Conservation (phyloP, 495 filamentous ascomycete genomes). For the Thermothielavioides terrestris region DNA sequence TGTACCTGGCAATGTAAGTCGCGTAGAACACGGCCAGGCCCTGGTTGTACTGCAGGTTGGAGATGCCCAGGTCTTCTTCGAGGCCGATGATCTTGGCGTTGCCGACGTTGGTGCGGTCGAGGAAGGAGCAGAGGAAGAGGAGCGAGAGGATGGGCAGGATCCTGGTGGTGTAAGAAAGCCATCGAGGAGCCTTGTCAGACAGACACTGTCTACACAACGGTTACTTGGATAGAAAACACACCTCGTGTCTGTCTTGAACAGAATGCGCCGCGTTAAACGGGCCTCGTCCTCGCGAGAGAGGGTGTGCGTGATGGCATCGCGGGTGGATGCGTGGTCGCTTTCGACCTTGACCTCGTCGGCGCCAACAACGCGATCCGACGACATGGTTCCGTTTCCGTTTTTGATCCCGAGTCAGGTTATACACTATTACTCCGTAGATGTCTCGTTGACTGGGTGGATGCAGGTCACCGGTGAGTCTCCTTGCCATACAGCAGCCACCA, state of each 20-base stretch:
- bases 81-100: constrained; percentile 76
- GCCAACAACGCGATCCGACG: background rate
- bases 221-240: background rate
- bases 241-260: background rate
- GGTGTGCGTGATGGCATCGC: background rate
- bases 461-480: too few relatives aligned
- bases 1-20: constrained; percentile 29
- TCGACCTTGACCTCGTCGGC: background rate
- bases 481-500: too few relatives aligned
- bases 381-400: too few relatives aligned
- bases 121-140: constrained; percentile 52
- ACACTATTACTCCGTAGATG: too few relatives aligned
- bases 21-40: constrained; percentile 48
- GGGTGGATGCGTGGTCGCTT: background rate
- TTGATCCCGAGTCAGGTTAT: too few relatives aligned
- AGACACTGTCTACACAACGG: too few relatives aligned
- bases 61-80: constrained; percentile 54
- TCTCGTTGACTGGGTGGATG: too few relatives aligned
- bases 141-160: constrained; percentile 43
- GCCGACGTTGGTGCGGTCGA: constrained; percentile 73
- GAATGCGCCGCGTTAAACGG: background rate
- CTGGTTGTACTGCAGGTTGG: constrained; percentile 61
- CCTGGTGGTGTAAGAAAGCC: constrained; percentile 11
- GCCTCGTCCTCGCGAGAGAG: background rate
- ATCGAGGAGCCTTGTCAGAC: background rate